Evolutionary conservation across 176 grass and related monocot species (phyloP).

Genomic region (Miscanthus lutarioriparius): DNA sequence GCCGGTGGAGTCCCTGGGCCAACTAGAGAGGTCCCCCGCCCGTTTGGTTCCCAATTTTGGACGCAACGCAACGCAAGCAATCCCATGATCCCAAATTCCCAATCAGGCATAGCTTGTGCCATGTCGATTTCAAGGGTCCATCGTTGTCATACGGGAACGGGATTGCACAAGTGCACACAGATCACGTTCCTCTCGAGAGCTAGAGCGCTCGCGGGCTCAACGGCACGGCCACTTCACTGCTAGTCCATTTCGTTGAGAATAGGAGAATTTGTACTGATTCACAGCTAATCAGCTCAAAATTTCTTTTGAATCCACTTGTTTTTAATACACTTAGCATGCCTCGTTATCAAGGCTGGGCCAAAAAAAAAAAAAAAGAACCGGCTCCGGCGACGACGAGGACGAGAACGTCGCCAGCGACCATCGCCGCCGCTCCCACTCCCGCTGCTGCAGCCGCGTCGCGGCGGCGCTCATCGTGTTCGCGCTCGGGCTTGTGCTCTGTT

Average conservation of each 20-base stretch:
- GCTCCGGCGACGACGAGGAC: too few species aligned
- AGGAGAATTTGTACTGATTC: too few species aligned
- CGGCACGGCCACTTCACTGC: neutral
- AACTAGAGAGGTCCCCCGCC: neutral
- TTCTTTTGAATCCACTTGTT: too few species aligned
- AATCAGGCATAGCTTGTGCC: neutral
- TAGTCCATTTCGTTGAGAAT: neutral
- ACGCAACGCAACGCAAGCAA: neutral
- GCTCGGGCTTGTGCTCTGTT: too few species aligned
- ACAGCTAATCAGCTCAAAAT: too few species aligned
- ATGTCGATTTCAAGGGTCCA: neutral
- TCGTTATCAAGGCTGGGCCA: too few species aligned
- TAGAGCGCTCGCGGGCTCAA: neutral
- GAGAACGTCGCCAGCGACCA: too few species aligned
- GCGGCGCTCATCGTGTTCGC: too few species aligned
- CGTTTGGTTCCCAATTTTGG: neutral
- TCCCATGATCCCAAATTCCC: neutral
- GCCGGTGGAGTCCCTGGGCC: neutral
- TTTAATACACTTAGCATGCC: too few species aligned
- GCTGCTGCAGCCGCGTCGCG: too few species aligned
- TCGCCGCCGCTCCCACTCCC: too few species aligned
- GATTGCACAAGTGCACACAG: neutral
- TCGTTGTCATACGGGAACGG: neutral
- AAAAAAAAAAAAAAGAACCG: too few species aligned
- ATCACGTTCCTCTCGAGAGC: neutral